phyloP scores from a whole-genome alignment of 352 stramenopile species.

The Phytophthora hibernalis region DNA sequence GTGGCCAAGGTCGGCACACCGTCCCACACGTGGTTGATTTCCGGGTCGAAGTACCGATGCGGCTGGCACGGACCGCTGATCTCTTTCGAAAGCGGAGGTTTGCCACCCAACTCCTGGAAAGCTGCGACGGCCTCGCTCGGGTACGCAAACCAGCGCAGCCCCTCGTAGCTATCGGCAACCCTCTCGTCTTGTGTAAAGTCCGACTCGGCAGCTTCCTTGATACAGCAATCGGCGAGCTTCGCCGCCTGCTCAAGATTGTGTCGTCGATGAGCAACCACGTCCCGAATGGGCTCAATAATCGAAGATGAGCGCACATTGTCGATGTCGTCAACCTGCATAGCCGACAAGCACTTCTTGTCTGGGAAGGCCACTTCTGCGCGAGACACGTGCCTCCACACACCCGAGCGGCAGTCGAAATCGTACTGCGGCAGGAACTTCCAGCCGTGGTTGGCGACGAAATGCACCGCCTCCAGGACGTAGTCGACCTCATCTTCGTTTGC shows the following conservation, averaged over 20 bases:
- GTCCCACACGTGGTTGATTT: slow-evolving; percentile 29
- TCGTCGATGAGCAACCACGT: slow-evolving; percentile 24
- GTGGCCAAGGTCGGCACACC: slow-evolving; percentile 29
- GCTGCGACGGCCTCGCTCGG: slow-evolving; percentile 30
- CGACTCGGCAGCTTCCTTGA: slow-evolving; percentile 17
- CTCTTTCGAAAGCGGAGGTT: slow-evolving; percentile 29
- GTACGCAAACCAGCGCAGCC: slow-evolving; percentile 46
- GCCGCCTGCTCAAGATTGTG: slow-evolving; percentile 30
- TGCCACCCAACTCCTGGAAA: slow-evolving; percentile 20
- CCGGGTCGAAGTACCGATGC: slow-evolving; percentile 35
- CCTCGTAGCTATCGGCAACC: slow-evolving; percentile 29
- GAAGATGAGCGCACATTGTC: slow-evolving; percentile 7
- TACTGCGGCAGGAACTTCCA: slow-evolving; percentile 96
- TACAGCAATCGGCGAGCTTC: slow-evolving; percentile 28
- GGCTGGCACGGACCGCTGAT: slow-evolving; percentile 41
- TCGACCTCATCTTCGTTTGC: slow-evolving; percentile 85
- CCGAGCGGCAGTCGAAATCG: slow-evolving; percentile 94
- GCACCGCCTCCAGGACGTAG: slow-evolving; percentile 94
- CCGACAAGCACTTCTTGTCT: slow-evolving; percentile 28
- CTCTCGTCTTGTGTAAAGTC: slow-evolving; percentile 20
- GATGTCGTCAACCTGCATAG: slow-evolving; percentile 24
- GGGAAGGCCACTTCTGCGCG: slow-evolving; percentile 23
- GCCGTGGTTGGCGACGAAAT: slow-evolving; percentile 93
- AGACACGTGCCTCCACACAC: slow-evolving; percentile 85
- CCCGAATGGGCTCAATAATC: slow-evolving; percentile 12